Conservation (phyloP, 2,329 filamentous ascomycete species). For the Plectosphaerella plurivora region DNA sequence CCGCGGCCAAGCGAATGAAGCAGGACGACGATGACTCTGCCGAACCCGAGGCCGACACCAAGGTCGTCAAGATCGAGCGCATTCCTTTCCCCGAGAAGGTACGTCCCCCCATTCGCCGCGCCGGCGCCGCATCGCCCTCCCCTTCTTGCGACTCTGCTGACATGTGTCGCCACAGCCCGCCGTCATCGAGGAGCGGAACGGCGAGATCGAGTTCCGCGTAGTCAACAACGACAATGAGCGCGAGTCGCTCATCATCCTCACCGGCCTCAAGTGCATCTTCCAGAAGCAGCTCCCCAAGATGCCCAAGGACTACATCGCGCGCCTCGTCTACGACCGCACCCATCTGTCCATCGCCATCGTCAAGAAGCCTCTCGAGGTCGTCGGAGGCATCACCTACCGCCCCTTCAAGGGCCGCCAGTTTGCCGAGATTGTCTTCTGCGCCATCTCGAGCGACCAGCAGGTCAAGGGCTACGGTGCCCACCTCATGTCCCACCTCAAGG, state of each 20-base stretch:
- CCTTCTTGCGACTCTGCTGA: conserved; percentile 1
- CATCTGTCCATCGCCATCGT: conserved; percentile 96
- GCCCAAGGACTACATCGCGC: conserved; percentile 98
- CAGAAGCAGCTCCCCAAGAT: conserved; percentile 98
- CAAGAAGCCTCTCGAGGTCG: conserved; percentile 92
- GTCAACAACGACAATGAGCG: conserved; percentile 92
- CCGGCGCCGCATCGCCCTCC: neutral
- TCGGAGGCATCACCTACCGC: conserved; percentile 93
- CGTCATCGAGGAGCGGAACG: conserved; percentile 87
- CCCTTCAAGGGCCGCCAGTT: conserved; percentile 90
- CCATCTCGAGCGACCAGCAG: conserved; percentile 95
- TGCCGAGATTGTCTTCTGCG: conserved; percentile 98
- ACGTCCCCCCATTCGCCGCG: neutral
- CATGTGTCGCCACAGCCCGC: conserved; percentile 55
- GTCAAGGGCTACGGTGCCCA: conserved; percentile 98
- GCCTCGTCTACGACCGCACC: conserved; percentile 93
- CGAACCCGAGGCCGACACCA: conserved; percentile 46
- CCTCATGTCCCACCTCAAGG: conserved; percentile 95
- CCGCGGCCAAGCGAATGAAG: conserved; percentile 62
- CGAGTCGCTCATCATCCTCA: conserved; percentile 90
- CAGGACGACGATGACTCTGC: conserved; percentile 31
- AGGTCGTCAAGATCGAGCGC: conserved; percentile 47
- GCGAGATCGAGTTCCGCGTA: conserved; percentile 94
- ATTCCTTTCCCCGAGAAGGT: conserved; percentile 91
- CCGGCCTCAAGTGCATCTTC: conserved; percentile 94